Conservation (phyloP, 2,329 filamentous ascomycete genomes). For the Diaporthe citri region DNA sequence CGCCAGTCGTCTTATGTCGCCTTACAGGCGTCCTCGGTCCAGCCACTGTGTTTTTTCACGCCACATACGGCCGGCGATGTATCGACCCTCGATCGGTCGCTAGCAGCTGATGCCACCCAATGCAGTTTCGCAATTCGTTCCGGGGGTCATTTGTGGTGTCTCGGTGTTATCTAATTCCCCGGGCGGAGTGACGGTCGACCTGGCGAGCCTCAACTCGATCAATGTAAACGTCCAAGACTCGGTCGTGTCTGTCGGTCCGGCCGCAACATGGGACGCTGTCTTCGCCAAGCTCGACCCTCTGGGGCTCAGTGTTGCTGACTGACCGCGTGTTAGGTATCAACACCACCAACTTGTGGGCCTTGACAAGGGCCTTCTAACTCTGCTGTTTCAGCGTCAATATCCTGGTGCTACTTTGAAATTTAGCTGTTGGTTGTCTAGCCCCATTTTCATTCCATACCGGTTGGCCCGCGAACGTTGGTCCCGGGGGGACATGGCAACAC, state of each 20-base stretch:
- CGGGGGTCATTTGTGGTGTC: slow-evolving; percentile 26
- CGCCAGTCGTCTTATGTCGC: slow-evolving; percentile 22
- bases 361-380: too few species aligned
- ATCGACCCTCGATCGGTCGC: slow-evolving; percentile 3
- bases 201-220: neutral
- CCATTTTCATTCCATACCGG: too few species aligned
- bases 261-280: slow-evolving; percentile 34
- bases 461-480: too few species aligned
- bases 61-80: slow-evolving; percentile 20
- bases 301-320: slow-evolving; percentile 37
- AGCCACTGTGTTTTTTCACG: slow-evolving; percentile 18
- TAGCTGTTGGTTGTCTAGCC: too few species aligned
- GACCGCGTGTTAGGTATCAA: too few species aligned
- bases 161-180: neutral
- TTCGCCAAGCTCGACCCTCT: slow-evolving; percentile 40
- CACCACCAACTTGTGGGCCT: too few species aligned
- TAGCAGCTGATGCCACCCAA: neutral
- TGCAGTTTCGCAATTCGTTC: slow-evolving; percentile 25
- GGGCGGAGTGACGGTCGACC: slow-evolving; percentile 29
- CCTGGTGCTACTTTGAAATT: too few species aligned
- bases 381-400: too few species aligned
- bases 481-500: too few species aligned
- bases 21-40: slow-evolving; percentile 22
- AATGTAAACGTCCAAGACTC: neutral
- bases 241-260: slow-evolving; percentile 33